Conservation (phyloP, 768 basidiomycete genomes). For the Boletus rubropictus region DNA sequence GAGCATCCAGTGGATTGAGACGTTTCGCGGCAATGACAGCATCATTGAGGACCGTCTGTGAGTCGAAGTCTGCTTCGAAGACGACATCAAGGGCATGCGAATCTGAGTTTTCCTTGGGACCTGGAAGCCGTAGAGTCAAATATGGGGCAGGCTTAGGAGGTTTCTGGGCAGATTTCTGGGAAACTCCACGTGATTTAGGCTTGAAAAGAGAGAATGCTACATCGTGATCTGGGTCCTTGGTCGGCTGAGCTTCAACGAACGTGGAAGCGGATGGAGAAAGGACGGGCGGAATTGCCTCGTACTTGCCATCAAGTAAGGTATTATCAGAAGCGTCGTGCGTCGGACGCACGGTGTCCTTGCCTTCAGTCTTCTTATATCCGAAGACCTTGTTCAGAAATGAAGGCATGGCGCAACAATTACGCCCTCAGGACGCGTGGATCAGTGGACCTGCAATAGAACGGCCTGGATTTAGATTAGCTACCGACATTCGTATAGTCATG, state of each 20-base stretch:
- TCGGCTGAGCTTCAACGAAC: constrained; percentile 14
- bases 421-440: constrained; percentile 12
- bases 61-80: constrained; percentile 55
- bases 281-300: constrained; percentile 58
- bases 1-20: constrained; percentile 57
- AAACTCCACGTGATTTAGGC: constrained; percentile 38
- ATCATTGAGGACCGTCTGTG: constrained; percentile 44
- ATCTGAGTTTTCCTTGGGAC: constrained; percentile 42
- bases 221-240: constrained; percentile 40
- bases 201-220: constrained; percentile 46
- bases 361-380: constrained; percentile 64
- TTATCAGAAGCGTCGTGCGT: constrained; percentile 34
- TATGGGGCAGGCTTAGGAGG: constrained; percentile 39
- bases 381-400: constrained; percentile 76
- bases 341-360: constrained; percentile 33
- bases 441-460: constrained; percentile 2
- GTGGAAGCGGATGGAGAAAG: constrained; percentile 31
- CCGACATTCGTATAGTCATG: not conserved
- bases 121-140: constrained; percentile 58
- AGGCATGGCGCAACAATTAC: constrained; percentile 36
- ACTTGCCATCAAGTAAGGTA: constrained; percentile 65
- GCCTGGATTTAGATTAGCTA: constrained; percentile 8
- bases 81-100: constrained; percentile 48
- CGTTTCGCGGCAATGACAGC: constrained; percentile 50
- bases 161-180: constrained; percentile 34